phyloP scores from a whole-genome alignment of 352 stramenopile species.

The Phytophthora citrophthora region DNA sequence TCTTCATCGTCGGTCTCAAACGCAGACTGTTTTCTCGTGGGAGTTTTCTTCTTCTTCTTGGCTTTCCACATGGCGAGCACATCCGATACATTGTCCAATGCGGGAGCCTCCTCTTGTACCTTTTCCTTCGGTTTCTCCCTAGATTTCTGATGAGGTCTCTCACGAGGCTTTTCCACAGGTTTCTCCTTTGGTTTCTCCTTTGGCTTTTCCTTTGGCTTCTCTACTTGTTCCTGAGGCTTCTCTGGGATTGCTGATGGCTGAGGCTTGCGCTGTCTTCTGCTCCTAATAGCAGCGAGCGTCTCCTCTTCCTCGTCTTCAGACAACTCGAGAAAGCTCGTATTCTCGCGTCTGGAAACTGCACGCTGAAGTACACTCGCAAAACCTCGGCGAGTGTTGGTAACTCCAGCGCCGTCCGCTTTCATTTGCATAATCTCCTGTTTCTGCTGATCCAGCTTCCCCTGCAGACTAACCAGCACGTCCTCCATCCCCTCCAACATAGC shows the following conservation, averaged over 20 bases:
- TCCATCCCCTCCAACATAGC: constrained; percentile 55
- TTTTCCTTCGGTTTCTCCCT: constrained; percentile 12
- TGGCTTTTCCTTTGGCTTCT: constrained; percentile 2
- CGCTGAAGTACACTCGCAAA: constrained; percentile 37
- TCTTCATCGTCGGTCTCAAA: constrained; percentile 21
- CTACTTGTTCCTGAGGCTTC: constrained; percentile 8
- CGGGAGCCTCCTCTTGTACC: constrained; percentile 19
- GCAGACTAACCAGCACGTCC: constrained; percentile 61
- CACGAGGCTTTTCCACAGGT: constrained; percentile 6
- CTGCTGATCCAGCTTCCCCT: constrained; percentile 56
- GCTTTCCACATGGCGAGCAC: constrained; percentile 52
- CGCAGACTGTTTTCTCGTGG: constrained; percentile 12
- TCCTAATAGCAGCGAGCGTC: constrained; percentile 33
- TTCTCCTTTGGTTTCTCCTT: constrained; percentile 14
- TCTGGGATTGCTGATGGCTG: constrained; percentile 24
- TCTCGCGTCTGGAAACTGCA: constrained; percentile 30
- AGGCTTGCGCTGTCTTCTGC: constrained; percentile 35
- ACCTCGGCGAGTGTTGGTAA: constrained; percentile 25
- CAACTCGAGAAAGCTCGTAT: constrained; percentile 28
- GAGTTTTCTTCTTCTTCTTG: constrained; percentile 47
- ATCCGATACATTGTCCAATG: constrained; percentile 48
- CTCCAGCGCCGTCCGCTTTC: constrained; percentile 30
- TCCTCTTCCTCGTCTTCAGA: constrained; percentile 38
- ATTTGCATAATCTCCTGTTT: constrained; percentile 44
- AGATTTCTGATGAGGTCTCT: constrained; percentile 6